phyloP scores from a whole-genome alignment of 1,284 basidiomycete species.

The Leccinum ponderosum region DNA sequence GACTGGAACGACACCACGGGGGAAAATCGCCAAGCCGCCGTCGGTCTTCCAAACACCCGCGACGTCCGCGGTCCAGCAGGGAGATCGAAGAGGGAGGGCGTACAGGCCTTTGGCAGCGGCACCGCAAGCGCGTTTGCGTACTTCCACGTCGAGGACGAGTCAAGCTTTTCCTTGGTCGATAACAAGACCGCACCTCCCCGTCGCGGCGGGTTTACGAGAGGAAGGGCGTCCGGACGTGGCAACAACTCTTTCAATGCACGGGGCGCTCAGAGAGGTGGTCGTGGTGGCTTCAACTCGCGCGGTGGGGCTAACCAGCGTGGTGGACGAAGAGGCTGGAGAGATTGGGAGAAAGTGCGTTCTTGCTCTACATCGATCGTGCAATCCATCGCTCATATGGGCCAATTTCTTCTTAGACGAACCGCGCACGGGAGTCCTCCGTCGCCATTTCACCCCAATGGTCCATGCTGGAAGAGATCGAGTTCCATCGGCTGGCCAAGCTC shows the following conservation, averaged over 20 bases:
- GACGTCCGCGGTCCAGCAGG: constrained; percentile 49
- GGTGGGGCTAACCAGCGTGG: constrained; percentile 56
- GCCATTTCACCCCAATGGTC: constrained; percentile 91
- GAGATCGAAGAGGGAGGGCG: constrained; percentile 64
- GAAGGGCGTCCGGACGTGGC: constrained; percentile 51
- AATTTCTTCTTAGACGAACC: constrained; percentile 62
- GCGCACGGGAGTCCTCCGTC: constrained; percentile 92
- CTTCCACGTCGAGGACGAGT: constrained; percentile 98
- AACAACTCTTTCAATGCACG: constrained; percentile 44
- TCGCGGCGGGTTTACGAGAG: constrained; percentile 64
- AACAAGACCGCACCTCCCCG: constrained; percentile 71
- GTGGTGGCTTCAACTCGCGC: constrained; percentile 45
- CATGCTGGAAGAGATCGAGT: constrained; percentile 97
- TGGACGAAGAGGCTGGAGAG: constrained; percentile 82
- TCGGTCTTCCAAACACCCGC: constrained; percentile 51
- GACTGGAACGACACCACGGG: constrained; percentile 90
- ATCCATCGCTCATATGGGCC: constrained; percentile 6
- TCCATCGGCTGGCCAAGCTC: constrained; percentile 90
- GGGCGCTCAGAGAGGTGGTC: constrained; percentile 45
- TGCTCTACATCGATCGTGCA: not conserved
- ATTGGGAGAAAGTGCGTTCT: constrained; percentile 85
- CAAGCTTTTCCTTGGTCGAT: constrained; percentile 96
- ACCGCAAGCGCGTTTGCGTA: constrained; percentile 95
- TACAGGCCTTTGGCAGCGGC: constrained; percentile 77
- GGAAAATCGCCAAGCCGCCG: constrained; percentile 60